Evolutionary conservation across 1,139 yeast genomes (phyloP), one percentile per base, ranked within the genome.

Genomic region (Debaryomycetaceae sp.): DNA sequence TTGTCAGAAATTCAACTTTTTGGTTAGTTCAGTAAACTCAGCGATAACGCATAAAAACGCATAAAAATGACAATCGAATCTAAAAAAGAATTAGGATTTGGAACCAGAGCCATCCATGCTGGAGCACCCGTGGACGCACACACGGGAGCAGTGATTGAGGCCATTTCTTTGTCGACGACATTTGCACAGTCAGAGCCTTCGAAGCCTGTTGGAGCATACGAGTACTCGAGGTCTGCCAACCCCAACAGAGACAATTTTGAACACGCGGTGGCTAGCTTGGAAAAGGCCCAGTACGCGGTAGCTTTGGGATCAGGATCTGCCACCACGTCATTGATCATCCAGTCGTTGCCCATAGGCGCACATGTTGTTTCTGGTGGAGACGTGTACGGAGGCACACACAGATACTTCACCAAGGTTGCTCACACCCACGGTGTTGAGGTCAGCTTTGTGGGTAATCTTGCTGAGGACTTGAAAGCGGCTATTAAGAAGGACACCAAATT

Each of bases 351-450:
- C 35, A 75, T 78, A 49, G 84, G 83, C 41, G 73, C 87, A 40
- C 95, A 87, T 56, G 84, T 85, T 38, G 73, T 87, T 40, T 81
- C 92, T 39, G 82, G 87, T 55, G 92, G 88, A 52, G 96, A 88
- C 56, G 95, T 88, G 37, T 88, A 88, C 65, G 96, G 96, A 48
- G 96, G 96, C 56, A 87, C 96, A 45, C 94, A 87, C 70, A 77
- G 96, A 64, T 87, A 87, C 68, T 87, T 87, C 74, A 84, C 95
- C 59, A 78, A 84, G 63, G 95, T 87, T 38, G 95, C 92, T 45
- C 73, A 73, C 59, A 78, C 87, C 40, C 95, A 87, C 58, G 92
- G 92, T 41, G 86, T 87, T 40, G 75, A 71, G 42, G 79, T 85
- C 37, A 67, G 81, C 24, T 87, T 87, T 65, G 82, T 88, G 41